A percentile compares a stretch with the other conserved stretches of the same genome.
phyloP scores from a whole-genome alignment of 2,329 filamentous ascomycete species.

The Blastomyces gilchristii region DNA sequence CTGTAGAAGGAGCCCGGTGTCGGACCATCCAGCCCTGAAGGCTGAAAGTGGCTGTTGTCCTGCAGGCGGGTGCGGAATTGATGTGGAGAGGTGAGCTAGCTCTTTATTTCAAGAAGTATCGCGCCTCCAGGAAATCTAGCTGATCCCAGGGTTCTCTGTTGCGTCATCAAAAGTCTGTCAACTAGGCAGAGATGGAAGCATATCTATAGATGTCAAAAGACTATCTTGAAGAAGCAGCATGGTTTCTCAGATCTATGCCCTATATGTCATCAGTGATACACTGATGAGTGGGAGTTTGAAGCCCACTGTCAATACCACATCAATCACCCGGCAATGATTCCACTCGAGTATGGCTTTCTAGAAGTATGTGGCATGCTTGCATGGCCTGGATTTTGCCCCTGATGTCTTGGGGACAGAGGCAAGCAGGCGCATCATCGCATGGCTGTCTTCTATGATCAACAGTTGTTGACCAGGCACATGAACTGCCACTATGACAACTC shows the following conservation, averaged over 20 bases:
- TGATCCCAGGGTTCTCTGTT: neutral
- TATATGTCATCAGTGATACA: slow-evolving; percentile 8
- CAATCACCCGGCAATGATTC: slow-evolving; percentile 6
- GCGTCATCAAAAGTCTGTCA: neutral
- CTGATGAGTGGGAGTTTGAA: slow-evolving; percentile 2
- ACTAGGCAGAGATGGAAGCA: slow-evolving; percentile 6
- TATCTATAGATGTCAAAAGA: slow-evolving; percentile 7
- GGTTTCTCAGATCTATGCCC: slow-evolving; percentile 4
- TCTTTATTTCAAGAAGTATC: neutral
- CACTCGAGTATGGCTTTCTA: slow-evolving; percentile 8
- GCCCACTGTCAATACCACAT: slow-evolving; percentile 8
- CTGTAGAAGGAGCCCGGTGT: slow-evolving; percentile 3
- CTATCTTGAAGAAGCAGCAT: slow-evolving; percentile 6
- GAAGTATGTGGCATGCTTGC: slow-evolving; percentile 7
- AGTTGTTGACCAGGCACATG: slow-evolving; percentile 1
- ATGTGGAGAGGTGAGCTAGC: neutral
- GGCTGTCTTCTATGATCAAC: neutral
- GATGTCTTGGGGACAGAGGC: neutral
- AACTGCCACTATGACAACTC: neutral
- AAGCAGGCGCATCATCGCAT: neutral
- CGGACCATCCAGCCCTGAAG: slow-evolving; percentile 6
- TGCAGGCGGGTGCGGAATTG: neutral
- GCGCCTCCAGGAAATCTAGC: neutral
- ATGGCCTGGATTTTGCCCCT: slow-evolving; percentile 1
- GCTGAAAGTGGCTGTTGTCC: neutral